Base-by-base conservation (phyloP, 2,329 filamentous ascomycete species). In the Fusarium sp. region DNA sequence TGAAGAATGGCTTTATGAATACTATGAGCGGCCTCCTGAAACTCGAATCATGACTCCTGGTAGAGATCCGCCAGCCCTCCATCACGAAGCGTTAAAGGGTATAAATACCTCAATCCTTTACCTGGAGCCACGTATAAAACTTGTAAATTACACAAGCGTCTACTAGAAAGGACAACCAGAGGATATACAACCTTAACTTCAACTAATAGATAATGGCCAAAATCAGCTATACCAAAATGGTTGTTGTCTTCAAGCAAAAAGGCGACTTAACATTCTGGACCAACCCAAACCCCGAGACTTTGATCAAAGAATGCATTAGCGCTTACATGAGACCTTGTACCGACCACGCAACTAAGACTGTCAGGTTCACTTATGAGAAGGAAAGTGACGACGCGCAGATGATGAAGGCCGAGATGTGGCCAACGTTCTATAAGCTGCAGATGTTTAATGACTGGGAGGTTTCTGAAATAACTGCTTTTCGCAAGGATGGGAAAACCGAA, bases 1-100 rank as follows among this genome's bases (percentile, higher is more conserved):
- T 0, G 1, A 13, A 13, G 11, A 23, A 33, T 6, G 8, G 5
- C 1, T 9, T 19, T 4, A 2, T 19, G 4, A 23, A 1, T 3
- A 30, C 6, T 23, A 10, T 5, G 5, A 33, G 6, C 3, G 2
- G 3, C 13, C 8, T 19, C 11, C 15, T 3, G 3, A 6, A 50
- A 3, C 6, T 3, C 4, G 4, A 19, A 23, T 33, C 0, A 33
- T 15, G 0, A 19, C n/a, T 11, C n/a, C 6, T 7, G 2, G 8
- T 4, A 3, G 9, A 15, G 13, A 25, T 21, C 1, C 2, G 5
- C 4, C 30, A 21, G 2, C 12, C 3, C 6, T 52, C 18, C 4
- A 35, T 52, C 30, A 11, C 12, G 2, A 15, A 15, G 3, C 3
- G 3, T 9, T 9, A 8, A 8, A 18, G 0, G 1, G 9, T 15